Conservation (phyloP, 1,284 basidiomycete genomes). For the Vanrija sp. region DNA sequence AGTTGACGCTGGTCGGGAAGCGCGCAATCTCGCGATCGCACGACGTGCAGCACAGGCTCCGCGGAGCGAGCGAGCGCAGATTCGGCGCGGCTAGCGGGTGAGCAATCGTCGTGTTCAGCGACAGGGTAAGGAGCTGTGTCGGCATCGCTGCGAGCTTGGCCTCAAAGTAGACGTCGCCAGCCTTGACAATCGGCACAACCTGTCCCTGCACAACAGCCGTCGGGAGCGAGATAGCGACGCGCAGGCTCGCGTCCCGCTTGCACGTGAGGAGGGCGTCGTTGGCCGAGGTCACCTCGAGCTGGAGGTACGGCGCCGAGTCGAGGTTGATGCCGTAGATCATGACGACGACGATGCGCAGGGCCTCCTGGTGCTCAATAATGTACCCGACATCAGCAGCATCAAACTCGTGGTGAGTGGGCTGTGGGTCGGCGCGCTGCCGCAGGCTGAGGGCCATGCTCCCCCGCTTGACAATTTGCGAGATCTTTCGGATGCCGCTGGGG, state of each 20-base stretch:
- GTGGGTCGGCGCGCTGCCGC: no score
- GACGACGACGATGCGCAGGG: constrained; percentile 66
- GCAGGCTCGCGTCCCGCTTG: constrained; percentile 57
- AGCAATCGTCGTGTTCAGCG: constrained; percentile 29
- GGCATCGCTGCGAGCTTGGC: constrained; percentile 57
- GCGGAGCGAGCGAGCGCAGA: constrained; percentile 32
- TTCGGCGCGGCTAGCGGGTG: constrained; percentile 37
- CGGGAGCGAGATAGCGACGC: constrained; percentile 63
- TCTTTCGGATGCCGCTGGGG: not conserved
- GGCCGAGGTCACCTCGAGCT: constrained; percentile 46
- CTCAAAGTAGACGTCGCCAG: constrained; percentile 59
- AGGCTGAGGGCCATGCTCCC: constrained; percentile 13
- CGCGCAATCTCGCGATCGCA: constrained; percentile 67
- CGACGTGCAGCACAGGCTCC: constrained; percentile 37
- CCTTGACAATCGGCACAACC: constrained; percentile 57
- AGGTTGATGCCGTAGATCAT: constrained; percentile 51
- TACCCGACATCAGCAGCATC: constrained; percentile 47
- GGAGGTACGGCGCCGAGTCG: constrained; percentile 24
- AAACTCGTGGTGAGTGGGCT: not conserved
- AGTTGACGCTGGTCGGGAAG: constrained; percentile 57
- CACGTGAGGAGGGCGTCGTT: constrained; percentile 59
- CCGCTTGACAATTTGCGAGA: constrained; percentile 24
- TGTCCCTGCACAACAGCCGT: constrained; percentile 60
- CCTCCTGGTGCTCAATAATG: constrained; percentile 79
- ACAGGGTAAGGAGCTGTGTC: constrained; percentile 40